These are phyloP conservation scores for Yarrowia yakushimensis DNA, from an alignment of 805 yeast species.

Conservation along the genomic window DNA sequence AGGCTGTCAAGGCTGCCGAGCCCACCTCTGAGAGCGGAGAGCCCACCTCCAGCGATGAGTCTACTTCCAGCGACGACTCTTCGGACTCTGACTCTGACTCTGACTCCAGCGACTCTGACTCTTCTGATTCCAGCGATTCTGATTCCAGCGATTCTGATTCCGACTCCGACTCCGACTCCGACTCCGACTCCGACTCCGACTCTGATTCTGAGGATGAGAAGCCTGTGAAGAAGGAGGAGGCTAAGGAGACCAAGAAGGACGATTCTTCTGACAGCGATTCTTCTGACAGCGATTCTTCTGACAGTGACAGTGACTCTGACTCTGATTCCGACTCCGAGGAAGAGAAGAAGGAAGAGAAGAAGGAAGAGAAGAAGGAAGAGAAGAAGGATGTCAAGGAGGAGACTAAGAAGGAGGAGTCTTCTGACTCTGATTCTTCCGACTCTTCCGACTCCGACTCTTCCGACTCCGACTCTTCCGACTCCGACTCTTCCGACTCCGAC, in stretches of 20 bases:
- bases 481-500: background rate
- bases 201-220: constrained; percentile 12
- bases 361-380: background rate
- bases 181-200: constrained; percentile 9
- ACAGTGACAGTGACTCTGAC: constrained; percentile 29
- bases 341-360: background rate
- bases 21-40: constrained; percentile 35
- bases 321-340: constrained; percentile 19
- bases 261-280: constrained; percentile 32
- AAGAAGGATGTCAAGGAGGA: background rate
- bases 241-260: background rate
- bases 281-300: constrained; percentile 28
- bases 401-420: constrained; percentile 24
- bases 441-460: background rate
- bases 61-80: background rate
- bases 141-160: background rate
- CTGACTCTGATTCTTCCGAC: constrained; percentile 25
- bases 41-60: constrained; percentile 26
- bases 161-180: constrained; percentile 7
- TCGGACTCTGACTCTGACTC: constrained; percentile 7
- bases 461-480: background rate
- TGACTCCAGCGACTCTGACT: background rate
- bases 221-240: background rate
- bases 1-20: constrained; percentile 16
- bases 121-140: constrained; percentile 3